Evolutionary conservation across 1,284 basidiomycete genomes (phyloP), one percentile per base, ranked within the genome.

Genomic region (Fistulina hepatica): DNA sequence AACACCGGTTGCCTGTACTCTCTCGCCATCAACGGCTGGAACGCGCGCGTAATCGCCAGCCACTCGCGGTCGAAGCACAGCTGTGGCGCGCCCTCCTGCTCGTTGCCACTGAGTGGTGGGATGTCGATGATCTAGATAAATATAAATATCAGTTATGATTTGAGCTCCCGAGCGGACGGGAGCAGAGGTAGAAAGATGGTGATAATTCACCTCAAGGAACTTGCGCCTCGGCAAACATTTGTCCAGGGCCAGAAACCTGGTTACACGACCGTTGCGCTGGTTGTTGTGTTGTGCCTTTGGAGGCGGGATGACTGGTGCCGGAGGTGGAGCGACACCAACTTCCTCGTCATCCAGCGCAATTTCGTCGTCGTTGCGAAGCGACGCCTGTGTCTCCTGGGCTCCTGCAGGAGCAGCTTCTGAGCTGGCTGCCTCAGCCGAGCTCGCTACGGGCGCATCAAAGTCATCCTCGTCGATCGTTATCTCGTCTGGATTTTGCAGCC

Each of bases 11-110:
- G 13, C 3, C 3, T 13, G 15, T 11, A 5, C 4, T 57, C 54
- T 0, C 64, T 62, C 1, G 83, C 79, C 44, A 97, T 71, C 60
- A 73, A 81, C 0, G 79, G 76, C 48, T 94, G 78, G 48, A 93
- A 81, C 0, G 86, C 90, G 5, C 85, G 81, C 0, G 79, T 81
- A 54, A 97, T 91, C 1, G 92, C 92, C 16, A 98, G 75, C 95
- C 94, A 98, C 56, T 90, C 73, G 3, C 81, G 80, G 54, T 95
- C 89, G 58, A 76, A 97, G 2, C 54, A 60, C 19, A 71, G 65
- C 1, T 53, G 43, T 26, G 27, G 38, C 19, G 13, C 32, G n/a
- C 8, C 27, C 17, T 12, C 31, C 36, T 33, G 32, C 37, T 35
- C 27, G 36, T 17, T 16, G 20, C 34, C 34, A 26, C 5, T 39